These are phyloP conservation scores for Scenedesmus sp. DNA, from an alignment of 163 green algal genomes.

Conservation along the genomic window DNA sequence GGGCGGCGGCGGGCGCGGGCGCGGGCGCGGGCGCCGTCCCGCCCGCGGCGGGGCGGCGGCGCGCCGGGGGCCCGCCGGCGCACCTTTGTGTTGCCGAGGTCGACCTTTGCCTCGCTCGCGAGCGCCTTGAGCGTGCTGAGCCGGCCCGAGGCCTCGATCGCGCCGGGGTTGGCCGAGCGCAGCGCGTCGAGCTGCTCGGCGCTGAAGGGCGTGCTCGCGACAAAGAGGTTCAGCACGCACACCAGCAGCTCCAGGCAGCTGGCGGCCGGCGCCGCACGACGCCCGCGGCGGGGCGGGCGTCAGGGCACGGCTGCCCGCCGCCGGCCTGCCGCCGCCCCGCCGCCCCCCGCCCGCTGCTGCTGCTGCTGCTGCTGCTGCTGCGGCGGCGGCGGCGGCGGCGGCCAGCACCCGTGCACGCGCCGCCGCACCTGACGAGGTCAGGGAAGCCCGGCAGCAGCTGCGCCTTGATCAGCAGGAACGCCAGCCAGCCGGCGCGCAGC, in stretches of 20 bases:
- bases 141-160: constrained; percentile 16
- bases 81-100: constrained; percentile 37
- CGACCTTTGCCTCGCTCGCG: constrained; percentile 27
- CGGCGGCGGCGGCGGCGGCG: not conserved
- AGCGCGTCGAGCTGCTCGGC: not conserved
- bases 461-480: constrained; percentile 70
- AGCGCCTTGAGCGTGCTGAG: constrained; percentile 34
- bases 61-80: not conserved
- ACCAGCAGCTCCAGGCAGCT: constrained; percentile 76
- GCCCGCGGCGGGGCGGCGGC: too few species aligned
- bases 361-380: constrained; percentile 19
- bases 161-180: not conserved
- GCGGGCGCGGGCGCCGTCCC: too few species aligned
- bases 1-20: not conserved
- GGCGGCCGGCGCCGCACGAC: too few species aligned
- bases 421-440: constrained; percentile 70
- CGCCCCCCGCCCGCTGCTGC: not conserved
- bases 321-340: not conserved
- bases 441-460: constrained; percentile 72
- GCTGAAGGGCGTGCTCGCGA: constrained; percentile 52
- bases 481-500: constrained; percentile 64
- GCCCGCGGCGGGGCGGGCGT: too few species aligned
- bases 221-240: constrained; percentile 66
- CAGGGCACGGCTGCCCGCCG: not conserved
- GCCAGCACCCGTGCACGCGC: not conserved